Evolutionary conservation across 2,329 filamentous ascomycete genomes (phyloP).

Genomic region (Trichoderma atrobrunneum): DNA sequence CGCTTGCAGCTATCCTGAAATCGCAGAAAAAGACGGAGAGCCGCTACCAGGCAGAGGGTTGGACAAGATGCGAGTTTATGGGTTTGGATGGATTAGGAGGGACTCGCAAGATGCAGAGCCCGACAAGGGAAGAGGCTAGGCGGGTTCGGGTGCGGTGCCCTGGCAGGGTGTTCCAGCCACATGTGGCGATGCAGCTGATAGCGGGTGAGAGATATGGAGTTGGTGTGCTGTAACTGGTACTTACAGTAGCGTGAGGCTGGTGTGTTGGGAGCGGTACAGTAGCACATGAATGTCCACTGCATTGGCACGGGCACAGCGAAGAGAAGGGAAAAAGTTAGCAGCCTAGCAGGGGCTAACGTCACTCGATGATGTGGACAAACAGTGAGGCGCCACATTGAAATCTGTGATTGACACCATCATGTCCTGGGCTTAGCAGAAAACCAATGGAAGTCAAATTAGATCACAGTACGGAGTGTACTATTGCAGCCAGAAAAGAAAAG

Average conservation of each 20-base stretch:
- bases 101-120: constrained; percentile 34
- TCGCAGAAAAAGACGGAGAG: constrained; percentile 1
- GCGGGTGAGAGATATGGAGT: too few relatives aligned
- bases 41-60: constrained; percentile 12
- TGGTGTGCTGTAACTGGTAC: not conserved
- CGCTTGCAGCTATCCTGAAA: constrained; percentile 6
- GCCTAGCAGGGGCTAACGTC: constrained; percentile 22
- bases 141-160: constrained; percentile 22
- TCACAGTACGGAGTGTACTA: not conserved
- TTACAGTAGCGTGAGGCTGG: not conserved
- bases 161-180: constrained; percentile 21
- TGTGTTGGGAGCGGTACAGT: not conserved
- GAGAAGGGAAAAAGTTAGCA: not conserved
- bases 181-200: constrained; percentile 18
- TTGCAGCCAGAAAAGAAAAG: not conserved
- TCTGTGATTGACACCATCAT: not conserved
- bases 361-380: constrained; percentile 22
- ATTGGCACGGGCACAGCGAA: too few relatives aligned
- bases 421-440: not conserved
- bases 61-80: constrained; percentile 22
- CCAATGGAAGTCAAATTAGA: not conserved
- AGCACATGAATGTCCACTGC: not conserved
- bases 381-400: constrained; percentile 8
- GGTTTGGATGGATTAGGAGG: constrained; percentile 32
- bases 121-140: constrained; percentile 29